Evolutionary conservation across 2,329 filamentous ascomycete species (phyloP).

Genomic region (Colletotrichum sp.): DNA sequence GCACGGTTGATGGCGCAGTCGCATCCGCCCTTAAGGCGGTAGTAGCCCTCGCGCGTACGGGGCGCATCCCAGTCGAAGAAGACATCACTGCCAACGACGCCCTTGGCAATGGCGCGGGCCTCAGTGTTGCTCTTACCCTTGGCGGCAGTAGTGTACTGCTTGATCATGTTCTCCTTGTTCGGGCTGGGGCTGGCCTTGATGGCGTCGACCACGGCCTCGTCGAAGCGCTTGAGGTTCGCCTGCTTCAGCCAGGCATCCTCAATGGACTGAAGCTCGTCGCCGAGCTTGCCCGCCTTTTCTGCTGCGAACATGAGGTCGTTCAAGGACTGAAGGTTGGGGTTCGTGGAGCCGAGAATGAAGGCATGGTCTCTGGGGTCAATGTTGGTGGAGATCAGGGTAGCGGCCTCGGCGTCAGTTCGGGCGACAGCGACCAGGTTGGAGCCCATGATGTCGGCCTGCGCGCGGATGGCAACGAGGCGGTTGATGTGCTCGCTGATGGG

Average conservation of each 20-base stretch:
- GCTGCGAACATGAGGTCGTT: slow-evolving; percentile 90
- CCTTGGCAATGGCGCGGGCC: slow-evolving; percentile 78
- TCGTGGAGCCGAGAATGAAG: slow-evolving; percentile 91
- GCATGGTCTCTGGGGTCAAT: slow-evolving; percentile 95
- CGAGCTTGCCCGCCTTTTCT: slow-evolving; percentile 80
- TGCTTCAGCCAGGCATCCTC: slow-evolving; percentile 87
- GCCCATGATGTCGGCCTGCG: slow-evolving; percentile 98
- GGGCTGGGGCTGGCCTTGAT: slow-evolving; percentile 72
- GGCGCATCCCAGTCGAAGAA: slow-evolving; percentile 97
- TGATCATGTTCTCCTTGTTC: slow-evolving; percentile 72
- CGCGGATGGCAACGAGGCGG: slow-evolving; percentile 92
- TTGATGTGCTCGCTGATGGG: slow-evolving; percentile 99
- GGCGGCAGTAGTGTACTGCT: slow-evolving; percentile 68
- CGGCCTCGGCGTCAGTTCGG: slow-evolving; percentile 95
- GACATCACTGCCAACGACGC: slow-evolving; percentile 78
- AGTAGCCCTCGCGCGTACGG: slow-evolving; percentile 92
- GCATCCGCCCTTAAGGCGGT: slow-evolving; percentile 89
- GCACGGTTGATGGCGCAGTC: slow-evolving; percentile 91
- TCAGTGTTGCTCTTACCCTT: slow-evolving; percentile 89
- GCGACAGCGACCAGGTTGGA: slow-evolving; percentile 89
- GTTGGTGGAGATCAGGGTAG: slow-evolving; percentile 94
- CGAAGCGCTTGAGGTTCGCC: slow-evolving; percentile 85
- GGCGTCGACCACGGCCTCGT: slow-evolving; percentile 84
- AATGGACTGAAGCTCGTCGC: slow-evolving; percentile 82
- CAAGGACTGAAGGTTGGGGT: slow-evolving; percentile 81